Evolutionary conservation across 2,329 filamentous ascomycete genomes (phyloP).

Genomic region (Chaetomium globosum): DNA sequence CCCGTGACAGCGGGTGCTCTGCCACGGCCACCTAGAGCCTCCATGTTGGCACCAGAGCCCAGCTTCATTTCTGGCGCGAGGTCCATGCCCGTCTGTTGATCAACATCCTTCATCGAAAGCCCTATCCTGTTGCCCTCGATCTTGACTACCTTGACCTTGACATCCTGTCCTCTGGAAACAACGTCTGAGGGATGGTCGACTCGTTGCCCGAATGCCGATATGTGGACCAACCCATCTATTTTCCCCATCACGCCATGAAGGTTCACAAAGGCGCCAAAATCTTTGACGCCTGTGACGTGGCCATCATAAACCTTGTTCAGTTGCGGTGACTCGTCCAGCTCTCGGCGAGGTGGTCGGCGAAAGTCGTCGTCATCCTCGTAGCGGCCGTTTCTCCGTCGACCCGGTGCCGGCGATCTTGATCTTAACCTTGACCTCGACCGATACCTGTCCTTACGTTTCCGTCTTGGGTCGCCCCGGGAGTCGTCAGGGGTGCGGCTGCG

Average conservation of each 20-base stretch:
- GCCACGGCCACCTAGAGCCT: conserved; percentile 67
- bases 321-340: conserved; percentile 79
- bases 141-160: conserved; percentile 91
- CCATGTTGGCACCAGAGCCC: conserved; percentile 87
- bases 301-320: conserved; percentile 89
- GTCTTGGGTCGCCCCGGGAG: conserved; percentile 36
- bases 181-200: conserved; percentile 92
- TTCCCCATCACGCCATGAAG: conserved; percentile 84
- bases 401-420: conserved; percentile 40
- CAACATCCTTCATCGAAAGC: conserved; percentile 95
- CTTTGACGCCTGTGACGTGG: conserved; percentile 86
- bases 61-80: conserved; percentile 76
- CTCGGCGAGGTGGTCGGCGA: conserved; percentile 61
- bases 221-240: conserved; percentile 89
- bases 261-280: conserved; percentile 95
- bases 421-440: conserved; percentile 49
- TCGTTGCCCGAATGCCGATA: conserved; percentile 84
- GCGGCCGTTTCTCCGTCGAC: conserved; percentile 47
- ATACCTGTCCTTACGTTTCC: conserved; percentile 53
- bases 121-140: conserved; percentile 81
- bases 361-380: conserved; percentile 42
- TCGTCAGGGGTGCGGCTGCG: conserved; percentile 40
- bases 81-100: conserved; percentile 84
- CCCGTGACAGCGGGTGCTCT: conserved; percentile 57
- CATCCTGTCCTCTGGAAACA: conserved; percentile 74